Percentiles rank a stretch among this genome's conserved stretches.
These are phyloP conservation scores for Diaporthe aspalathi DNA, from an alignment of 2,329 filamentous ascomycete genomes.

Conservation along the genomic window DNA sequence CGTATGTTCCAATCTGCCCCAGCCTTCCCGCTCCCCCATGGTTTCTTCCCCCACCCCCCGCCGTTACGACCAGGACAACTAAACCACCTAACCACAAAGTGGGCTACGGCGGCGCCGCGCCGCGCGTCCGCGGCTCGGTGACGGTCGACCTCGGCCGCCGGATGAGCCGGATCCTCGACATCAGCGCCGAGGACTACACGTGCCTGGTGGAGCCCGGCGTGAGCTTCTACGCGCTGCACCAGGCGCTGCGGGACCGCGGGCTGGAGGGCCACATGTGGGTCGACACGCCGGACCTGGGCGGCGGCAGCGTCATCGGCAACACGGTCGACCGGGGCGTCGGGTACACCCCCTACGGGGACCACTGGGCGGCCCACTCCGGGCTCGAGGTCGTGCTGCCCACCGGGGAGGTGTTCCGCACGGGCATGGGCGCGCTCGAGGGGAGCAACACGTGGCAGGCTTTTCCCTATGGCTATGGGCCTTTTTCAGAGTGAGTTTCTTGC, in stretches of 20 bases:
- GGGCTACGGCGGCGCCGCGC: constrained; percentile 57
- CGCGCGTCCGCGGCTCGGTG: constrained; percentile 55
- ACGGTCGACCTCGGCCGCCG: constrained; percentile 55
- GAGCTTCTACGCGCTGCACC: constrained; percentile 53
- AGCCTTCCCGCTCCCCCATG: neutral
- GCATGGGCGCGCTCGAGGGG: constrained; percentile 52
- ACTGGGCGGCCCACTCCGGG: constrained; percentile 55
- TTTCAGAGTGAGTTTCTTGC: constrained; percentile 45
- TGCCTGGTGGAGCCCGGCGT: constrained; percentile 58
- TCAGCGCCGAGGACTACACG: constrained; percentile 53
- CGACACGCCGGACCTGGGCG: constrained; percentile 55
- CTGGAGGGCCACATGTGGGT: constrained; percentile 55
- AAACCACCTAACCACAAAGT: constrained; percentile 39
- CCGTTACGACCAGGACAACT: no score
- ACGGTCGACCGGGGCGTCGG: constrained; percentile 58
- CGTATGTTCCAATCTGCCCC: constrained; percentile 28
- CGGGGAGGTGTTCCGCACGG: constrained; percentile 56
- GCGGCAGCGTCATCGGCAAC: constrained; percentile 60
- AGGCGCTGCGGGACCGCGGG: constrained; percentile 50
- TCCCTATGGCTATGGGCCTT: constrained; percentile 54
- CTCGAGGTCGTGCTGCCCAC: constrained; percentile 57
- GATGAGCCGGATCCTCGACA: constrained; percentile 54
- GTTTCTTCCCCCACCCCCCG: no score
- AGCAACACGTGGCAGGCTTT: constrained; percentile 57
- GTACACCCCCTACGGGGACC: constrained; percentile 59